Conservation (phyloP, 163 green algal genomes). For the Scenedesmus sp. region DNA sequence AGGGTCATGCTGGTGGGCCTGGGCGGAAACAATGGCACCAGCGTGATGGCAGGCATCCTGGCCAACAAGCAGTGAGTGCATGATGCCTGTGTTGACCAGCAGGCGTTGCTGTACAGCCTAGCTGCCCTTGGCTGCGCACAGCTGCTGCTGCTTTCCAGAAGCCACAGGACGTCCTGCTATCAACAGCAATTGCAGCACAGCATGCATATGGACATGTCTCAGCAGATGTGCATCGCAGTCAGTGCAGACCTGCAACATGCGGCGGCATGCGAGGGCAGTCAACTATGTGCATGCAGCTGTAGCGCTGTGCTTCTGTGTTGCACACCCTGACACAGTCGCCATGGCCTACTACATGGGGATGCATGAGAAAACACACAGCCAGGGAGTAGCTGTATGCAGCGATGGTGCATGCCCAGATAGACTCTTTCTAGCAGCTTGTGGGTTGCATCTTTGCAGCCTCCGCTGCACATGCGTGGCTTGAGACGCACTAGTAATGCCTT, state of each 20-base stretch:
- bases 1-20: constrained; percentile 99
- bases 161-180: neutral
- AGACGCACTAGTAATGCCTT: no score
- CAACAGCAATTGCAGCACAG: neutral
- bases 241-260: neutral
- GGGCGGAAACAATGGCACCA: constrained; percentile 99
- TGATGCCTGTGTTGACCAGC: neutral
- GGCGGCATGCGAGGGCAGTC: neutral
- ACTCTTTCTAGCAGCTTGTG: no score
- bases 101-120: neutral
- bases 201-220: neutral
- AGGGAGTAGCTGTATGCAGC: neutral
- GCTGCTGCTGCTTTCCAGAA: neutral
- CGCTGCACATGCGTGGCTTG: no score
- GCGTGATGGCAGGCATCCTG: constrained; percentile 94
- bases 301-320: neutral
- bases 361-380: neutral
- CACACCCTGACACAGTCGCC: neutral
- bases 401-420: neutral
- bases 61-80: constrained; percentile 95
- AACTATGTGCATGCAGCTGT: neutral
- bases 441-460: no score
- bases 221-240: neutral
- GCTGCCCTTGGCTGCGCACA: neutral
- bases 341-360: no score